phyloP scores from a whole-genome alignment of 768 basidiomycete species.

The Leccinum subtestaceum region DNA sequence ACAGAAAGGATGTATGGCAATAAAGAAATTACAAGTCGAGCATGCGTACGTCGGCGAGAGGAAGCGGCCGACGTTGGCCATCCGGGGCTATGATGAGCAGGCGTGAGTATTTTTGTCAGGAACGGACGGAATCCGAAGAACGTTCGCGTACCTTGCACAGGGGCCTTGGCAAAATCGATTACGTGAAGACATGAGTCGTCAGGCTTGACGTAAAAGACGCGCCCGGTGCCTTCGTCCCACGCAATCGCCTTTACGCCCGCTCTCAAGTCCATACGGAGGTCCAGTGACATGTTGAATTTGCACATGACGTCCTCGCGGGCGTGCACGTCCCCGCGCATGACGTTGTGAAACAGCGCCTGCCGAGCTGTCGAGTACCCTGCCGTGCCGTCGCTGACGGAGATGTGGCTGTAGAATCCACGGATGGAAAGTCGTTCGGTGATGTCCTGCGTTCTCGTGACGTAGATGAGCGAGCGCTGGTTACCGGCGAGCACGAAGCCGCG shows the following conservation, averaged over 20 bases:
- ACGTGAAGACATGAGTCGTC: constrained; percentile 42
- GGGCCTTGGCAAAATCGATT: constrained; percentile 46
- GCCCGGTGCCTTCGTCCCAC: constrained; percentile 66
- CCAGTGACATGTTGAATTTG: constrained; percentile 19
- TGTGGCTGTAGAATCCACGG: constrained; percentile 32
- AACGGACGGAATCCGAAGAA: neutral
- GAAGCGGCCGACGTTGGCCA: constrained; percentile 32
- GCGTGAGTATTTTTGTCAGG: neutral
- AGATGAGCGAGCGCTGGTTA: constrained; percentile 33
- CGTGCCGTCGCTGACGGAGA: constrained; percentile 36
- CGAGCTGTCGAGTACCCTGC: constrained; percentile 22
- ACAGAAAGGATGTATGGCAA: neutral
- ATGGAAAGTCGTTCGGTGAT: constrained; percentile 27
- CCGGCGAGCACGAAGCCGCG: constrained; percentile 34
- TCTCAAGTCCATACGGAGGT: constrained; percentile 19
- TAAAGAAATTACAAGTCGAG: constrained; percentile 23
- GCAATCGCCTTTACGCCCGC: constrained; percentile 47
- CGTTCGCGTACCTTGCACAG: constrained; percentile 27
- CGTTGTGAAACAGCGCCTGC: constrained; percentile 20
- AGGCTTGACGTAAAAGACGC: constrained; percentile 51
- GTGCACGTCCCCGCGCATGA: constrained; percentile 17
- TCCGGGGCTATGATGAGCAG: constrained; percentile 20
- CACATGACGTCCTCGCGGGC: constrained; percentile 25
- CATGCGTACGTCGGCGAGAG: constrained; percentile 32
- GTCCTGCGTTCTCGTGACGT: constrained; percentile 25